Base-by-base conservation (phyloP, 1,284 basidiomycete genomes). In the Schizophyllum amplum region DNA sequence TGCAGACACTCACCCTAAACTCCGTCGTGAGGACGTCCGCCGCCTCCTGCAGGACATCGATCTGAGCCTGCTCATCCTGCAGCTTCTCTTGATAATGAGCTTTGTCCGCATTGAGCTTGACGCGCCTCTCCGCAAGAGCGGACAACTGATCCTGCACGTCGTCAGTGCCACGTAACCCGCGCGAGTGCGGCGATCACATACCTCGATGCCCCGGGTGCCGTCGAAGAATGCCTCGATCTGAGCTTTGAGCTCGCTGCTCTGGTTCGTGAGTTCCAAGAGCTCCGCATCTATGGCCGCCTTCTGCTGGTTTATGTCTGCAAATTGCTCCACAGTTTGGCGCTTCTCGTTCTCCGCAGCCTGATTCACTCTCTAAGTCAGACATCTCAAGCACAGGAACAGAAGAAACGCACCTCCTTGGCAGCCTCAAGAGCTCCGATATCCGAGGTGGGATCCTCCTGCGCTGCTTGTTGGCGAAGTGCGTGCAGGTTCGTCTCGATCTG, bases 321-420 rank as follows among this genome's bases (percentile, higher is more conserved):
- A 83, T 65, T 90, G 87, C 1, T 63, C 64, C 48, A 75, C 60
- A n/a, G 81, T 62, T 5, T 65, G 68, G 2, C 67, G 71, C 63
- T 81, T 86, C 58, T 86, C 82, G 2, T 65, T 71, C 58, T 81
- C 76, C 1, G 77, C 72, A 51, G 83, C 81, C 87, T 89, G 59
- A 24, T 47, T 7, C 5, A 57, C 5, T 5, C 13, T 48, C 4
- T 56, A 52, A 5, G 13, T 33, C 50, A 53, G 17, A 47, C 3
- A 9, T 15, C 24, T 13, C 7, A 27, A 4, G 50, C 21, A 51
- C 7, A 5, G 22, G 47, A 17, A 53, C 7, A 47, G 25, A 53
- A 53, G 49, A 24, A 21, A 54, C 51, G 48, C 48, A 52, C 59
- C 27, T 57, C 24, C 47, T 57, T 48, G 1, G 51, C 52, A 4